These are phyloP conservation scores for Rostrohypoxylon terebratum DNA, from an alignment of 495 filamentous ascomycete genomes.

Conservation along the genomic window DNA sequence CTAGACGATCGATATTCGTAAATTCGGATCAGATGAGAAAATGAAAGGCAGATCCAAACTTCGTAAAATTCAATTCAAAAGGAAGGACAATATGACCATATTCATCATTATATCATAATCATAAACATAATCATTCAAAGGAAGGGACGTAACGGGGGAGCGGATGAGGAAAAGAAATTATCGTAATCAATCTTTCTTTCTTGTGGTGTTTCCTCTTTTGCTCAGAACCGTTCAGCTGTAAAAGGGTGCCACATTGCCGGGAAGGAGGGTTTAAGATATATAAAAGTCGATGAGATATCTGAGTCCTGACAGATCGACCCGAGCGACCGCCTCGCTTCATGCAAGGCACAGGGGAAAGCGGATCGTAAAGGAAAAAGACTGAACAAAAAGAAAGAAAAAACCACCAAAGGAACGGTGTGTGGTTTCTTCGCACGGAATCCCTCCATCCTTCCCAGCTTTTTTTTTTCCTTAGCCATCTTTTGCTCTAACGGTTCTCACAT, in stretches of 20 bases:
- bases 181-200: conserved; percentile 30
- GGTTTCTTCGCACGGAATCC: conserved; percentile 32
- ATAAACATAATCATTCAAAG: conserved; percentile 33
- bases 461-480: conserved; percentile 6
- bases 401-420: conserved; percentile 31
- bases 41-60: conserved; percentile 34
- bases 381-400: background rate
- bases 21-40: conserved; percentile 24
- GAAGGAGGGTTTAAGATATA: conserved; percentile 35
- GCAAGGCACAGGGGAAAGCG: conserved; percentile 43
- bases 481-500: conserved; percentile 33
- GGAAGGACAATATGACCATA: conserved; percentile 39
- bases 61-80: conserved; percentile 35
- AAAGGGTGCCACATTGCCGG: conserved; percentile 22
- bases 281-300: conserved; percentile 31
- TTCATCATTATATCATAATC: conserved; percentile 40
- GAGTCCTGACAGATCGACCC: conserved; percentile 30
- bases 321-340: conserved; percentile 35
- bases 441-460: conserved; percentile 31
- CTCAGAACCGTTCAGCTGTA: conserved; percentile 31
- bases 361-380: conserved; percentile 29
- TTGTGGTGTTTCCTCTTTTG: conserved; percentile 14
- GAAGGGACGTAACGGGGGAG: conserved; percentile 27
- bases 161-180: conserved; percentile 11
- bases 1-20: conserved; percentile 10